Evolutionary conservation across 148 eudicot genomes (phyloP), one percentile per base, ranked within the genome.

Genomic region (Fagopyrum esculentum): DNA sequence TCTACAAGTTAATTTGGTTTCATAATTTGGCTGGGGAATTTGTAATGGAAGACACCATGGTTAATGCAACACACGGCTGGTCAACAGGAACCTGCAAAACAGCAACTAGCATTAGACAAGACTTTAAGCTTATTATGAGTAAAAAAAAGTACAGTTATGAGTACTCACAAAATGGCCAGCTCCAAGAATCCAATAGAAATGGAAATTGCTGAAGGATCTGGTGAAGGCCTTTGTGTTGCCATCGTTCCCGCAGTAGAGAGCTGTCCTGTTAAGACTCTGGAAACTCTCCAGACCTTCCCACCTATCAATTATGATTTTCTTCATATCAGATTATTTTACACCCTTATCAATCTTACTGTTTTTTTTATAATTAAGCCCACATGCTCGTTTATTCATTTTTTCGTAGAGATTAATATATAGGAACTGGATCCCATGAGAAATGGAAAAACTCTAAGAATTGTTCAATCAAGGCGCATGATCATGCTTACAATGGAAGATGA

Each of bases 131-230:
- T 4, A 30, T 0, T 29, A 35, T 35, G 2, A 35, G 40, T 35
- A 19, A 35, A 9, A 9, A 29, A 30, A 10, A n/a, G n/a, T 9
- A 50, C n/a, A 52, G 57, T 3, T 10, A 69, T 16, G 19, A 8
- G 26, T 66, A 86, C 97, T 90, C 81, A 94, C 95, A 81, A 89
- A 93, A 79, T 91, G 98, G 44, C 97, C 98, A 60, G 98, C 98
- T 76, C 84, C 85, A 84, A 94, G 97, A 81, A 94, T 89, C 98
- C 98, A 94, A 77, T 88, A 94, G 86, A 94, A 94, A 80, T 90
- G 91, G 50, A 94, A 85, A 70, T 94, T 91, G 45, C 73, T 83
- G 85, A 86, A 85, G 3, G 98, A 90, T 73, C 76, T 90, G 12
- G 64, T 79, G 82, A 90, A 91, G 6, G 84, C 98, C 71, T 84